Base-by-base conservation (phyloP, 805 yeast species). In the Candida cerambycidarum region DNA sequence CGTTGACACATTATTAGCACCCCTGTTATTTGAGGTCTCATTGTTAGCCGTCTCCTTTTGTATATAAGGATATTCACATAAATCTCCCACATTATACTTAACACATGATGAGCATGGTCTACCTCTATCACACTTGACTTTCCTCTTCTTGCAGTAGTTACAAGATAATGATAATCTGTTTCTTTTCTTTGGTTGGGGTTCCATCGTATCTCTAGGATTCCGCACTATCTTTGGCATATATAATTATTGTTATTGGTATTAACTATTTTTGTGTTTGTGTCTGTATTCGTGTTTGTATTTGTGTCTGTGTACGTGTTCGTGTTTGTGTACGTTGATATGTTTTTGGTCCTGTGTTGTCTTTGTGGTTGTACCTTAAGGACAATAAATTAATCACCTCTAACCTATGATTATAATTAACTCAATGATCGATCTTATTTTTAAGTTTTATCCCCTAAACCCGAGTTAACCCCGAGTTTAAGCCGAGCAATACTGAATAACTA, bases 51-150 rank as follows among this genome's bases (percentile, higher is more conserved):
- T n/a, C n/a, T n/a, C n/a, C 21, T 13, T 28, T 4, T 25, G n/a
- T 17, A 34, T 17, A 16, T 34, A 34, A 5, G 64, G 45, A 44
- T 69, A 70, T 27, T 61, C 63, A 46, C 76, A 70, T 28, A 64
- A 43, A 43, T 69, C 70, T 9, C 62, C 59, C 17, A 67, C 74
- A 16, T 66, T 63, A 47, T 69, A 65, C 43, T 59, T 60, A 13
- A 65, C 60, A 50, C 76, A 70, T 5, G 72, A 71, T 4, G 67
- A 57, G 48, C 76, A 70, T 2, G 76, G 76, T 36, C 57, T 53
- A 12, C 50, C 65, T 41, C 68, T 65, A 48, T 70, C 74, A 54
- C 75, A 70, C 45, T 64, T 67, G 47, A 70, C 75, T 51, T 70
- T 70, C 7, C 76, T 46, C 38, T 59, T 62, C 45, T 68, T 67